Base-by-base conservation (phyloP, 2,329 filamentous ascomycete species). In the Colletotrichum sp. region DNA sequence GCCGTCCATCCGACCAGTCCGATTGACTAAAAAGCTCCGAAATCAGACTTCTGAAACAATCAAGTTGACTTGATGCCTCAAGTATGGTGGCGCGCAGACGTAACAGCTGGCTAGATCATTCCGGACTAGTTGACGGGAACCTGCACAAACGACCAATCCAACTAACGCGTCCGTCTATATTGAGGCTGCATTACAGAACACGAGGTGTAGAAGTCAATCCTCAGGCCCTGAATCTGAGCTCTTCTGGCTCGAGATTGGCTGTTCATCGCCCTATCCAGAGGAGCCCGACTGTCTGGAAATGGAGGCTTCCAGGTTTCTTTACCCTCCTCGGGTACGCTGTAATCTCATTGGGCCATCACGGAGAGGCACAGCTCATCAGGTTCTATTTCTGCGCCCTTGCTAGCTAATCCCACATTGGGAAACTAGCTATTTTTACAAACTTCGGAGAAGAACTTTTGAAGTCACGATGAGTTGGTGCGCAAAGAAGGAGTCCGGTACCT, bases 51-150 rank as follows among this genome's bases (percentile, higher is more conserved):
- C 79, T 85, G 81, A 82, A 81, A 82, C 80, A 81, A 81, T 57
- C 21, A 71, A 63, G 65, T 73, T 55, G 65, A 59, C 28, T 36
- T 67, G 64, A 55, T 64, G 70, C 61, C 61, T 70, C 68, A 70
- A 55, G 26, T 67, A 60, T 76, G 69, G 52, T 72, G 74, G 55
- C 55, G 70, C 64, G 74, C 71, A 67, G 71, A 57, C 55, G 59
- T 30, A 59, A 72, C 71, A 74, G 21, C 63, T 67, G 65, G 26
- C 69, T 70, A 65, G 66, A 80, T 80, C 79, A 79, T 80, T 79
- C 81, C 79, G 80, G 81, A 79, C 80, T 79, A 78, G 82, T 67
- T 52, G n/a, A 63, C 84, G 85, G 85, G 81, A 83, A 82, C 81
- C 80, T 83, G 84, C 85, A 84, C 85, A 84, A 82, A 84, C 80